phyloP scores from a whole-genome alignment of 2,329 filamentous ascomycete species.

The Botryotinia convoluta region DNA sequence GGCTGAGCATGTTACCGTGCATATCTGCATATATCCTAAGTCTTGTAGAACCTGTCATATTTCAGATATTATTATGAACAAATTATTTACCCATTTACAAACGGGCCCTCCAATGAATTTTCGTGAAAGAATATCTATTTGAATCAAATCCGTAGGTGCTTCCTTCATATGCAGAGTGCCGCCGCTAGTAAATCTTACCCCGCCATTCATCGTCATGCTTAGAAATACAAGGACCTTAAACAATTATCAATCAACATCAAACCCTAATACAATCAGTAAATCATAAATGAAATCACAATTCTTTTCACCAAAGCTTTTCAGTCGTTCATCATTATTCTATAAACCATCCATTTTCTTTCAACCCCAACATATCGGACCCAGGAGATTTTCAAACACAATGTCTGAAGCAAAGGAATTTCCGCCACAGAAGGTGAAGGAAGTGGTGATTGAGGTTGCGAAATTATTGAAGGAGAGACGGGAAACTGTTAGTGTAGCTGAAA shows the following conservation, averaged over 20 bases:
- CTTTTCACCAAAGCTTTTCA: background rate
- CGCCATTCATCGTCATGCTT: conserved; percentile 17
- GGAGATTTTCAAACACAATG: background rate
- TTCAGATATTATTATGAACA: background rate
- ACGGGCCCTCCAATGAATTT: conserved; percentile 1
- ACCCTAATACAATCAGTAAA: background rate
- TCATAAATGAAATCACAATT: conserved; percentile 12
- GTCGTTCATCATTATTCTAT: background rate
- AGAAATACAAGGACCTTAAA: background rate
- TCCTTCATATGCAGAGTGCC: conserved; percentile 12
- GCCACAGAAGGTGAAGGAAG: conserved; percentile 31
- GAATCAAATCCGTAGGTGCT: background rate
- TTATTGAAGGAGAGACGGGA: conserved; percentile 55
- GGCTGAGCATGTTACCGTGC: background rate
- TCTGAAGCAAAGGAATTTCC: conserved; percentile 28
- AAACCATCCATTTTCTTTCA: background rate
- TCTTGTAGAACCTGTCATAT: background rate
- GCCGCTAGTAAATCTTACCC: conserved; percentile 9
- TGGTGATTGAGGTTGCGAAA: conserved; percentile 46
- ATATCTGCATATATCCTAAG: background rate
- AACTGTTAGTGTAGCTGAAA: conserved; percentile 60
- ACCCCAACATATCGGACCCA: background rate
- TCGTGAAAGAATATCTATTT: background rate
- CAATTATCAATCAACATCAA: background rate
- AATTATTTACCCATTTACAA: background rate